These are phyloP conservation scores for Neoconidiobolus thromboides DNA, from an alignment of 371 early-diverging fungal genomes.

Conservation along the genomic window DNA sequence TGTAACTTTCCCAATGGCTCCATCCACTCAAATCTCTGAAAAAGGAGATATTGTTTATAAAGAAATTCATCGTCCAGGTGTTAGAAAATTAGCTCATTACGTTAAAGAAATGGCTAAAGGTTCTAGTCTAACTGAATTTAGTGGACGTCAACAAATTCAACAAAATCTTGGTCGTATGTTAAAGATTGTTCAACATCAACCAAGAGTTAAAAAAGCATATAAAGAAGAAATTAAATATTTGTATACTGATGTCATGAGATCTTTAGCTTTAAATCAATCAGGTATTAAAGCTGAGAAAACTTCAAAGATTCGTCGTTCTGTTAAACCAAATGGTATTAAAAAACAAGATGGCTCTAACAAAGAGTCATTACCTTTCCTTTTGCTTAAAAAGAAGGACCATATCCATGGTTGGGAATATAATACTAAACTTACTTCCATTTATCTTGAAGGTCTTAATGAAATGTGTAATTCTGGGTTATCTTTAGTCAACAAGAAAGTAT, in stretches of 20 bases:
- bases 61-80: constrained; percentile 48
- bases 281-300: constrained; percentile 34
- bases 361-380: constrained; percentile 61
- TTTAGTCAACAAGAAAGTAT: constrained; percentile 58
- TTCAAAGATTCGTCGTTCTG: constrained; percentile 21
- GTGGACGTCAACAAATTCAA: constrained; percentile 55
- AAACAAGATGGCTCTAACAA: constrained; percentile 21
- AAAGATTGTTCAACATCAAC: constrained; percentile 57
- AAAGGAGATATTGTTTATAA: constrained; percentile 66
- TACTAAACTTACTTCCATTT: constrained; percentile 37
- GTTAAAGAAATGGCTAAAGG: constrained; percentile 52
- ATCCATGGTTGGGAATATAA: constrained; percentile 55
- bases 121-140: constrained; percentile 42
- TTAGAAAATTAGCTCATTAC: constrained; percentile 45
- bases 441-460: constrained; percentile 51
- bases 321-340: constrained; percentile 14
- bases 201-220: constrained; percentile 50
- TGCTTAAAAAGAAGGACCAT: constrained; percentile 41
- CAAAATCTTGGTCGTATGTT: constrained; percentile 55
- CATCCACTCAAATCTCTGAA: constrained; percentile 53
- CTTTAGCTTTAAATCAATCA: constrained; percentile 50
- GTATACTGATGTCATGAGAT: constrained; percentile 50
- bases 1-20: constrained; percentile 56
- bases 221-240: constrained; percentile 46
- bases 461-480: constrained; percentile 58